Base-by-base conservation (phyloP, 1,139 yeast genomes). In the Scheffersomyces lignicola region DNA sequence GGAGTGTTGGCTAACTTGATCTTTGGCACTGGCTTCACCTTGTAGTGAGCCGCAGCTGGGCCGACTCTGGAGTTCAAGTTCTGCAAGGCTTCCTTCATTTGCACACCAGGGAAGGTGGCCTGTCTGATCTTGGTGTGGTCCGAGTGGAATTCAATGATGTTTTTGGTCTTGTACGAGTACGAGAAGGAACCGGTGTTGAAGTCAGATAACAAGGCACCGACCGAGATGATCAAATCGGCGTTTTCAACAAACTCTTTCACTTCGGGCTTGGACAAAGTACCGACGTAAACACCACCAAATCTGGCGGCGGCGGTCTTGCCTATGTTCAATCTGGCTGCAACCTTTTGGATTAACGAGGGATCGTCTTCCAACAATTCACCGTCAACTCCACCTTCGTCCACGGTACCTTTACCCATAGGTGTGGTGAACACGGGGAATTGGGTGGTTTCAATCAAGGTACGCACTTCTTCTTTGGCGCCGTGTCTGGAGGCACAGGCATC, bases 151-250 rank as follows among this genome's bases (percentile, higher is more conserved):
- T 87, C 95, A 46, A 87, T 78, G 47, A 85, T 74, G 69, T 85
- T 85, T 60, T 76, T 79, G 48, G 95, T 85, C 56, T 78, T 73
- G 73, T 84, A 84, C 38, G 83, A 76, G 69, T 86, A 87, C 21
- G 92, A 79, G 74, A 86, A 86, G 12, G 94, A 83, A 56, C 95
- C 95, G 39, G 95, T 86, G 73, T 85, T 86, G 77, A 83, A 87
- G 63, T 87, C 95, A 31, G 95, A 85, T 54, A 86, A 69, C 54
- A 87, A 67, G 34, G 90, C 89, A 58, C 96, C 96, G 47, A 86
- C 74, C 11, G 90, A 81, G 40, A 87, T 60, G 42, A 87, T 73
- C 62, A 86, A 73, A 64, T 87, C 96, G 22, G 95, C 76, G 32
- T 72, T 60, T 60, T 86, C 95, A 40, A 86, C 94, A 28, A 82